Conservation (phyloP, 1,139 yeast genomes). For the Fermentozyma sake region DNA sequence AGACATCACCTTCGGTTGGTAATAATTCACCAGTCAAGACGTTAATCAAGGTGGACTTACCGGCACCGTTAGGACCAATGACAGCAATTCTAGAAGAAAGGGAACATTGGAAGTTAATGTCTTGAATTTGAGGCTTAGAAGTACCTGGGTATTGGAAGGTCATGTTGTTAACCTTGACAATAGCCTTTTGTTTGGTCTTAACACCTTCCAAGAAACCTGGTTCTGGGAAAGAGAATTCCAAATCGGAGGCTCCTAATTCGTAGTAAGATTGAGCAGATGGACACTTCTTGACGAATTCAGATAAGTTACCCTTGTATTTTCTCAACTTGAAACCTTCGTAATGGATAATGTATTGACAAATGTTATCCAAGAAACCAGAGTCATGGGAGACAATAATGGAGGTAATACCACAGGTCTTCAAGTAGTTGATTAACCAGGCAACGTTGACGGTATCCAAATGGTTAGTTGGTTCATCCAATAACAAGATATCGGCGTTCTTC, state of each 20-base stretch:
- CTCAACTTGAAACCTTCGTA: conserved; percentile 99
- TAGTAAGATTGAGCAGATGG: conserved; percentile 98
- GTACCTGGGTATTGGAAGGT: conserved; percentile 99
- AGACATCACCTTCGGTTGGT: conserved; percentile 97
- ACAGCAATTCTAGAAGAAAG: conserved; percentile 99
- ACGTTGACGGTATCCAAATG: conserved; percentile 99
- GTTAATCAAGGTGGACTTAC: conserved; percentile 97
- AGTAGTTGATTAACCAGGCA: conserved; percentile 99
- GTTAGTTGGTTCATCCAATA: conserved; percentile 99
- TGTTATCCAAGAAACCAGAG: conserved; percentile 98
- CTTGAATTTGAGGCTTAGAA: conserved; percentile 83
- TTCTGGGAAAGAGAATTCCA: conserved; percentile 96
- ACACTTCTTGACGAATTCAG: conserved; percentile 97
- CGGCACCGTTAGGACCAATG: conserved; percentile 99
- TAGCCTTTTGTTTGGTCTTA: conserved; percentile 99
- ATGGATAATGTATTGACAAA: conserved; percentile 96
- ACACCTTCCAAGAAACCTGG: conserved; percentile 99
- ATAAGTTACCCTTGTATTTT: conserved; percentile 99
- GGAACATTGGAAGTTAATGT: conserved; percentile 97
- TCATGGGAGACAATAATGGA: conserved; percentile 98
- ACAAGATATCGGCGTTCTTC: conserved; percentile 95
- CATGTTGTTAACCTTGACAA: conserved; percentile 95
- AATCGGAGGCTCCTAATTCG: conserved; percentile 96
- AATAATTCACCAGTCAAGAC: conserved; percentile 98
- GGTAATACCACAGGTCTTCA: conserved; percentile 96